These are phyloP conservation scores for Tuber borchii DNA, from an alignment of 495 filamentous ascomycete species.

Conservation along the genomic window DNA sequence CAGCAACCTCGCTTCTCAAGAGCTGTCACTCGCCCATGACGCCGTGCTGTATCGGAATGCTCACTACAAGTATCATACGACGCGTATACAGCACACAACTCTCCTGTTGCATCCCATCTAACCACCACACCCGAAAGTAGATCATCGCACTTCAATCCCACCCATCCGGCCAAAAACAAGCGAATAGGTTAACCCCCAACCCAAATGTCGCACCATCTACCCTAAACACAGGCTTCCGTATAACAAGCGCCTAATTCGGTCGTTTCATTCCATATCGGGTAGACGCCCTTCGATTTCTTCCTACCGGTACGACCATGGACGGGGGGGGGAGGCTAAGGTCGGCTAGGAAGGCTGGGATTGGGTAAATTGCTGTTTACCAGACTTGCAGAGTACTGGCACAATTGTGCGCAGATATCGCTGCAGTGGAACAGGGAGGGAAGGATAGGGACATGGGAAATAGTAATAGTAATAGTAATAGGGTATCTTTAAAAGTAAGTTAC, in stretches of 20 bases:
- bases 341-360: not conserved
- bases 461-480: not conserved
- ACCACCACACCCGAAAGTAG: too few species aligned
- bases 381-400: not conserved
- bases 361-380: not conserved
- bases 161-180: too few species aligned
- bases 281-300: not conserved
- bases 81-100: too few species aligned
- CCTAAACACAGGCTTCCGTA: not conserved
- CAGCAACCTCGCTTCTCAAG: not conserved
- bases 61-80: too few species aligned
- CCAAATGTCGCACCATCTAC: not conserved
- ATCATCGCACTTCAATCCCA: too few species aligned
- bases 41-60: too few species aligned
- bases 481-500: not conserved
- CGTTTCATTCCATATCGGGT: not conserved
- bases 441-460: too few species aligned
- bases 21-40: not conserved
- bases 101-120: too few species aligned
- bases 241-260: not conserved
- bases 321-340: too few species aligned
- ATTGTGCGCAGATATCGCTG: not conserved
- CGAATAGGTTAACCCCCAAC: too few species aligned
- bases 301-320: not conserved
- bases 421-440: not conserved